These are phyloP conservation scores for Boletus huronensis DNA, from an alignment of 768 basidiomycete species.

Conservation along the genomic window DNA sequence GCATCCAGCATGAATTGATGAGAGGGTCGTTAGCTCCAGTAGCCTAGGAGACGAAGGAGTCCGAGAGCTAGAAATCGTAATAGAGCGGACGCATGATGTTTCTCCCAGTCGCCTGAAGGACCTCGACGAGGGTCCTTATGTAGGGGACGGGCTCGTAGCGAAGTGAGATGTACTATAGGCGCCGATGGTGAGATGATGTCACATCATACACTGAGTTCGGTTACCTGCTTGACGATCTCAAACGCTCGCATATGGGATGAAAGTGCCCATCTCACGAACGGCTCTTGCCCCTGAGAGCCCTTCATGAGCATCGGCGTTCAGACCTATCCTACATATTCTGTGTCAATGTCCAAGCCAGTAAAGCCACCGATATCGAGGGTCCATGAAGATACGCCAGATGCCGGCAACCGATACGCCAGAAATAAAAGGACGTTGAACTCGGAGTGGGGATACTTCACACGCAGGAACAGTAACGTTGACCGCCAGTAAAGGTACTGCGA, in stretches of 20 bases:
- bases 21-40: constrained; percentile 29
- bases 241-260: background rate
- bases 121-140: constrained; percentile 5
- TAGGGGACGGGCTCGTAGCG: constrained; percentile 37
- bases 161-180: constrained; percentile 33
- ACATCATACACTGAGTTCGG: background rate
- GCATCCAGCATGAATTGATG: constrained; percentile 36
- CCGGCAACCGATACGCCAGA: too few relatives aligned
- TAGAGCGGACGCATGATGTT: constrained; percentile 35
- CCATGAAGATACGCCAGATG: too few relatives aligned
- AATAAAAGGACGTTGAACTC: too few relatives aligned
- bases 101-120: constrained; percentile 31
- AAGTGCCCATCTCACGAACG: background rate
- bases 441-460: too few relatives aligned
- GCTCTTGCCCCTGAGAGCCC: too few relatives aligned
- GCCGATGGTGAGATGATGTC: background rate
- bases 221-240: constrained; percentile 34
- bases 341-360: too few relatives aligned
- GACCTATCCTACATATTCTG: too few relatives aligned
- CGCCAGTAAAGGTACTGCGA: too few relatives aligned
- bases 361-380: too few relatives aligned
- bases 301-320: too few relatives aligned
- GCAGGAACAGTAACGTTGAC: too few relatives aligned
- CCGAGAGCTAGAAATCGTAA: constrained; percentile 33
- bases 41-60: constrained; percentile 20